These are phyloP conservation scores for Toxicodendron radicans DNA, from an alignment of 345 rosid species.

Conservation along the genomic window DNA sequence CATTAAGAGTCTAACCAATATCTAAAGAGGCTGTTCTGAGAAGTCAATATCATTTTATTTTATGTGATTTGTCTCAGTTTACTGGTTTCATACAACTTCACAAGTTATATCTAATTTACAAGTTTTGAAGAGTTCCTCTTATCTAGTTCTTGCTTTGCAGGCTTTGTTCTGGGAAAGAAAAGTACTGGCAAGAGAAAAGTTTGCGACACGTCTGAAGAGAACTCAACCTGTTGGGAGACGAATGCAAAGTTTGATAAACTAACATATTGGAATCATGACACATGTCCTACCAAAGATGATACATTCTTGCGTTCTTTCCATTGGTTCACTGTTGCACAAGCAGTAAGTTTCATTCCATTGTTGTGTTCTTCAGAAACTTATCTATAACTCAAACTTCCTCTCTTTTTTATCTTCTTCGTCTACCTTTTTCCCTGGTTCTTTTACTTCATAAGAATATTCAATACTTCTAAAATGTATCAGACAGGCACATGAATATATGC, in stretches of 20 bases:
- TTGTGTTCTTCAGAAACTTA: neutral
- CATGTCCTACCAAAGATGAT: constrained; percentile 76
- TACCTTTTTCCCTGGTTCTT: neutral
- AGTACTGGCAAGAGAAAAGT: constrained; percentile 52
- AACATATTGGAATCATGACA: constrained; percentile 89
- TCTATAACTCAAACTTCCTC: neutral
- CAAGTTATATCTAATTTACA: neutral
- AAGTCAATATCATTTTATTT: neutral
- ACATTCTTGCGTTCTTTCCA: constrained; percentile 68
- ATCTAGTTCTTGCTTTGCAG: constrained; percentile 34
- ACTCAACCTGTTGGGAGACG: constrained; percentile 59
- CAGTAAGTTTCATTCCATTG: constrained; percentile 47
- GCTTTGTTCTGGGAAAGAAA: constrained; percentile 72
- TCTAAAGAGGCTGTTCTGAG: neutral
- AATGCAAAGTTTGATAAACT: constrained; percentile 71
- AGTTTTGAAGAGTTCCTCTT: neutral
- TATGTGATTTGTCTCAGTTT: neutral
- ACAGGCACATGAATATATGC: neutral
- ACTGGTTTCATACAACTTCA: neutral
- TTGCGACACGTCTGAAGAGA: constrained; percentile 33
- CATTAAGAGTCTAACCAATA: neutral
- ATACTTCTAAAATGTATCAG: neutral
- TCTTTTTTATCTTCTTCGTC: neutral
- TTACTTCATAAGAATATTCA: neutral
- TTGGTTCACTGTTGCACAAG: constrained; percentile 70